Percentiles rank a stretch among this genome's conserved stretches.
Evolutionary conservation across 306 rosid species (phyloP).

Genomic region (Canavalia gladiata): DNA sequence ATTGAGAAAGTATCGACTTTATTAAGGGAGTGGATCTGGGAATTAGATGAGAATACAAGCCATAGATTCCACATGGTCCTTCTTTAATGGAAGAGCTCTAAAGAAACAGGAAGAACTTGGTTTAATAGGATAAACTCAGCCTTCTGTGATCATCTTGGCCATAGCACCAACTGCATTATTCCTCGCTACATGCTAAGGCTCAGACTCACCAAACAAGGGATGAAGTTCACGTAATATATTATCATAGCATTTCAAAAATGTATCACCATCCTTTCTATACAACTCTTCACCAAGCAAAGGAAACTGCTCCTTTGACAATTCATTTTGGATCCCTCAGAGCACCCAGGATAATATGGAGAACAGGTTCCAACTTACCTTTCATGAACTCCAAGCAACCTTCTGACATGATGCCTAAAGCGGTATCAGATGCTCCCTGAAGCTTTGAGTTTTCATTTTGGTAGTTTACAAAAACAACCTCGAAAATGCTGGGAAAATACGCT

Average conservation of each 20-base stretch:
- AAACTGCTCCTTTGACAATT: slow-evolving; percentile 97
- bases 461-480: slow-evolving; percentile 88
- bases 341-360: slow-evolving; percentile 90
- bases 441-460: slow-evolving; percentile 90
- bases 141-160: slow-evolving; percentile 98
- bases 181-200: slow-evolving; percentile 94
- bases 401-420: slow-evolving; percentile 91
- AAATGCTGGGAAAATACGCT: slow-evolving; percentile 81
- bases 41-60: slow-evolving; percentile 90
- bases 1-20: too few relatives aligned
- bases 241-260: slow-evolving; percentile 79
- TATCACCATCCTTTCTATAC: slow-evolving; percentile 90
- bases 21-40: slow-evolving; percentile 46
- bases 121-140: slow-evolving; percentile 85
- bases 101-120: slow-evolving; percentile 96
- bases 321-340: slow-evolving; percentile 96
- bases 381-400: slow-evolving; percentile 95
- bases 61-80: slow-evolving; percentile 96
- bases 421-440: slow-evolving; percentile 95
- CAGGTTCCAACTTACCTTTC: slow-evolving; percentile 87
- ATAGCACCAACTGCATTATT: slow-evolving; percentile 99
- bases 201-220: slow-evolving; percentile 95
- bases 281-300: slow-evolving; percentile 98
- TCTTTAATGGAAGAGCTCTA: slow-evolving; percentile 92
- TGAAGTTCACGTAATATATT: slow-evolving; percentile 82